Evolutionary conservation across 345 rosid species (phyloP).

Genomic region (Eucalyptus pumila): DNA sequence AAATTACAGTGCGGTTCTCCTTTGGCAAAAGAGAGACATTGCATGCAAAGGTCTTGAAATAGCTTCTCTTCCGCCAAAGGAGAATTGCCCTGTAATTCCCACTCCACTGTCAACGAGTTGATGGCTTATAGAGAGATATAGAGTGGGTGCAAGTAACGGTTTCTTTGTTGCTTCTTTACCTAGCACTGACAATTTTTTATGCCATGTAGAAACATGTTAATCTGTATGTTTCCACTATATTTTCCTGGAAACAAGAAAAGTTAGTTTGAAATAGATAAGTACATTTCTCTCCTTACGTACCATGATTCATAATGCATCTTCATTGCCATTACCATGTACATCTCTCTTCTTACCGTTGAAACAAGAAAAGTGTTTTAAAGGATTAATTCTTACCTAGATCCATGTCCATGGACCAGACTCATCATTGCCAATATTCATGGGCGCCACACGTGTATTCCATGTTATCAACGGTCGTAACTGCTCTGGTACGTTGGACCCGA

Average conservation of each 20-base stretch:
- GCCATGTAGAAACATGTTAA: background rate
- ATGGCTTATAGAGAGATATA: background rate
- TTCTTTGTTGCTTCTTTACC: background rate
- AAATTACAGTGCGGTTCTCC: background rate
- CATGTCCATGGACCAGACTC: background rate
- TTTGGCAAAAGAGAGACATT: background rate
- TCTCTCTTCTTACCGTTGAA: background rate
- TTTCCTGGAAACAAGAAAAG: background rate
- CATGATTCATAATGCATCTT: background rate
- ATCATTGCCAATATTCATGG: background rate
- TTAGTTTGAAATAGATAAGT: background rate
- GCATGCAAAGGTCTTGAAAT: background rate
- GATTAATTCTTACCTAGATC: background rate
- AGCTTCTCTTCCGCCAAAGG: background rate
- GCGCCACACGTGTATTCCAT: background rate
- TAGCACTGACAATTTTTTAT: background rate
- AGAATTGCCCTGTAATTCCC: background rate
- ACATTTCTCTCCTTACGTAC: background rate
- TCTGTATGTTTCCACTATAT: background rate
- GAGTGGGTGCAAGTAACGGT: background rate
- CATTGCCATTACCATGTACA: background rate
- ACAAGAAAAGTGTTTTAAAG: background rate
- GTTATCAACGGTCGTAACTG: background rate
- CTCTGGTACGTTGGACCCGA: background rate
- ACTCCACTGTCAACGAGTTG: background rate